A percentile compares a stretch with the other conserved stretches of the same genome.
Evolutionary conservation across 768 basidiomycete species (phyloP).

Genomic region (Boletus patriciae): DNA sequence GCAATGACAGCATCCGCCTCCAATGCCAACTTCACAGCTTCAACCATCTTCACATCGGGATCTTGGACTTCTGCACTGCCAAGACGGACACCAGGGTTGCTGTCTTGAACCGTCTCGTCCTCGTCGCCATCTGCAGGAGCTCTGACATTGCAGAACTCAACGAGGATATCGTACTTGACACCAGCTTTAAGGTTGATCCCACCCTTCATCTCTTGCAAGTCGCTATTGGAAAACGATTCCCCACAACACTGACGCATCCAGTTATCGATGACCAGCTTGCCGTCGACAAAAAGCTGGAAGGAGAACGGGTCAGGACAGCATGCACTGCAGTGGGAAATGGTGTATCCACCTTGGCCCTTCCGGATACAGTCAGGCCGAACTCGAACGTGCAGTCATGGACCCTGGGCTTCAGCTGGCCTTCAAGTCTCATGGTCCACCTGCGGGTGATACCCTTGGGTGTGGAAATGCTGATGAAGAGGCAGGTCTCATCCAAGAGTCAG

Average conservation of each 20-base stretch:
- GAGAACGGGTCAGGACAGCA: neutral
- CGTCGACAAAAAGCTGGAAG: slow-evolving; percentile 62
- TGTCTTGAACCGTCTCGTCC: slow-evolving; percentile 62
- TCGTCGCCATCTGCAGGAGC: slow-evolving; percentile 71
- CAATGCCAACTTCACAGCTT: slow-evolving; percentile 63
- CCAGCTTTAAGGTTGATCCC: slow-evolving; percentile 53
- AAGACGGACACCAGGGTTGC: slow-evolving; percentile 71
- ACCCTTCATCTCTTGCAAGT: slow-evolving; percentile 64
- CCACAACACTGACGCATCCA: slow-evolving; percentile 76
- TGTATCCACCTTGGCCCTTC: slow-evolving; percentile 58
- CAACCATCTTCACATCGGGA: slow-evolving; percentile 54
- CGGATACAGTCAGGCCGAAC: slow-evolving; percentile 67
- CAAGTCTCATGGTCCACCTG: slow-evolving; percentile 60
- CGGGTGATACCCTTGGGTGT: slow-evolving; percentile 58
- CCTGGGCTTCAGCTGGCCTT: slow-evolving; percentile 59
- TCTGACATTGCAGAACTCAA: slow-evolving; percentile 75
- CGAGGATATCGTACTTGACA: slow-evolving; percentile 52
- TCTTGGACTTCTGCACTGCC: slow-evolving; percentile 69
- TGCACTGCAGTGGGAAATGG: neutral
- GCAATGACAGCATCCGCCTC: slow-evolving; percentile 74
- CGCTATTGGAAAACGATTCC: slow-evolving; percentile 65
- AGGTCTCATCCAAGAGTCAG: slow-evolving; percentile 58
- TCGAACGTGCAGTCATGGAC: slow-evolving; percentile 59
- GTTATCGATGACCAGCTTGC: slow-evolving; percentile 75
- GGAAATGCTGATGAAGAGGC: slow-evolving; percentile 60